These are phyloP conservation scores for Agapanthus africanus DNA, from an alignment of 106 monocot genomes.

Conservation along the genomic window DNA sequence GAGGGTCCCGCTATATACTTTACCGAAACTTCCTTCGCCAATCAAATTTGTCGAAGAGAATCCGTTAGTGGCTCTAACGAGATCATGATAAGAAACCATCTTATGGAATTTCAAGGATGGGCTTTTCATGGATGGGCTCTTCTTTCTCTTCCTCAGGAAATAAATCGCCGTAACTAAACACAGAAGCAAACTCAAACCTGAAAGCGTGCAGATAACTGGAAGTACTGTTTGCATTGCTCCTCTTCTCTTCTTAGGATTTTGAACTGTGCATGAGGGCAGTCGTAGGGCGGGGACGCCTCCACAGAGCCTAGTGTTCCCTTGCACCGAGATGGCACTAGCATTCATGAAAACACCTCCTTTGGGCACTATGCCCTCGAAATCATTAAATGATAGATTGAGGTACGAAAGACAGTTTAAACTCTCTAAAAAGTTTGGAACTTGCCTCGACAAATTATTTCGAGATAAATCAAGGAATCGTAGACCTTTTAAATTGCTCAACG, in stretches of 20 bases:
- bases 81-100: constrained; percentile 15
- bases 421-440: constrained; percentile 3
- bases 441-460: constrained; percentile 2
- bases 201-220: neutral
- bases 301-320: constrained; percentile 1
- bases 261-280: neutral
- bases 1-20: constrained; percentile 24
- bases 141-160: neutral
- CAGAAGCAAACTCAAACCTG: neutral
- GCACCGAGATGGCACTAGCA: constrained; percentile 6
- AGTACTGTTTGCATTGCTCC: neutral
- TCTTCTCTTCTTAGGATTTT: neutral
- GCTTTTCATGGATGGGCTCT: neutral
- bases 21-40: constrained; percentile 33
- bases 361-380: constrained; percentile 3
- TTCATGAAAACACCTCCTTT: constrained; percentile 6
- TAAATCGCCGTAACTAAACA: neutral
- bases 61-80: constrained; percentile 3
- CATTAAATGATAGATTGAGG: constrained; percentile 6
- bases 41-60: constrained; percentile 4
- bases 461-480: constrained; percentile 3
- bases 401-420: neutral
- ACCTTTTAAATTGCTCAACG: neutral
- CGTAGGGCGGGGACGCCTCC: neutral
- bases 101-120: neutral